phyloP scores from a whole-genome alignment of 345 rosid species.

The Heritiera littoralis region DNA sequence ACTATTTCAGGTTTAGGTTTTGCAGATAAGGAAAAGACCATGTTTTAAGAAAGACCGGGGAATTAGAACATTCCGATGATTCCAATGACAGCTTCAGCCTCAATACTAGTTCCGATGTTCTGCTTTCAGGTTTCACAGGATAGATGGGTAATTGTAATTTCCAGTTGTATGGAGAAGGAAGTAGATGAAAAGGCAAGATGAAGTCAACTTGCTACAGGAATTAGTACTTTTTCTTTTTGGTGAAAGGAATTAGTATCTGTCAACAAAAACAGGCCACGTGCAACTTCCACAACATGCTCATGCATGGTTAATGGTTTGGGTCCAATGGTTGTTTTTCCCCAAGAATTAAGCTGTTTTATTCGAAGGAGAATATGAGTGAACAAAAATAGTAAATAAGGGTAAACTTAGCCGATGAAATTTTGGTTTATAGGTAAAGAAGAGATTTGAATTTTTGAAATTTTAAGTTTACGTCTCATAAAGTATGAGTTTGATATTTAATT shows the following conservation, averaged over 20 bases:
- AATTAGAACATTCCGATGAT: neutral
- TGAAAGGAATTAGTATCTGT: neutral
- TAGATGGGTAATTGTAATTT: neutral
- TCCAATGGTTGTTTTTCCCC: constrained; percentile 1
- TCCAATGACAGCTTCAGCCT: neutral
- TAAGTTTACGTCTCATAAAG: too few species aligned
- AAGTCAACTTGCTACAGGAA: neutral
- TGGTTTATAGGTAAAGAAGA: too few species aligned
- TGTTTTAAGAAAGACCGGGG: neutral
- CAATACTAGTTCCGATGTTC: neutral
- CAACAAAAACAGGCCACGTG: constrained; percentile 2
- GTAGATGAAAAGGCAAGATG: neutral
- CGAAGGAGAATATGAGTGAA: neutral
- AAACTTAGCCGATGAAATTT: too few species aligned
- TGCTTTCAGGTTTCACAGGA: neutral
- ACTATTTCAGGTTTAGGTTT: neutral
- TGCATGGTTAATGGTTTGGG: constrained; percentile 29
- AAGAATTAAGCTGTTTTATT: neutral
- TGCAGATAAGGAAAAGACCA: neutral
- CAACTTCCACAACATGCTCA: constrained; percentile 29
- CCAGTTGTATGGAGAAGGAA: neutral
- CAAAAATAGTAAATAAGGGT: neutral
- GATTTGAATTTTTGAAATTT: too few species aligned
- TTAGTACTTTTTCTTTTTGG: neutral
- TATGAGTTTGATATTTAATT: too few species aligned